These are phyloP conservation scores for Nicotiana obtusifolia DNA, from an alignment of 257 asterid species.

Conservation along the genomic window DNA sequence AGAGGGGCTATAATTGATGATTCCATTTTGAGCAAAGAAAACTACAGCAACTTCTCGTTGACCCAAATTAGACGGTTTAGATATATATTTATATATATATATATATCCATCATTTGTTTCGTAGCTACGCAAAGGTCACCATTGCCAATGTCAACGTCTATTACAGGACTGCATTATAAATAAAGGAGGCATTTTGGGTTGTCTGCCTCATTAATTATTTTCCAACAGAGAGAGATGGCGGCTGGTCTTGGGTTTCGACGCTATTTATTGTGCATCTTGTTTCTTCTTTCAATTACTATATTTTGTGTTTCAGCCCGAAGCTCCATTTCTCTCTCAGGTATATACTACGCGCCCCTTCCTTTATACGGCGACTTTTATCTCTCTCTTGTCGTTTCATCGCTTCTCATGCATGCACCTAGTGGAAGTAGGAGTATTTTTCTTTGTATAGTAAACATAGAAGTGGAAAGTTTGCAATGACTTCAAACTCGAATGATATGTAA, in stretches of 20 bases:
- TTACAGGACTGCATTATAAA: background rate
- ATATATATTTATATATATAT: too few species aligned
- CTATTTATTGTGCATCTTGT: background rate
- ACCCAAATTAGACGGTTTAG: conserved; percentile 7
- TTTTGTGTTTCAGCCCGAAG: background rate
- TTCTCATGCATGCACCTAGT: too few species aligned
- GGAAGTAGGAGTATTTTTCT: too few species aligned
- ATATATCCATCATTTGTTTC: background rate
- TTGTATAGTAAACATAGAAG: too few species aligned
- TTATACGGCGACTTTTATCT: background rate
- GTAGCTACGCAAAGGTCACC: background rate
- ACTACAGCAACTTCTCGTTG: background rate
- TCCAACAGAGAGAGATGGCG: background rate
- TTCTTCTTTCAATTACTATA: background rate
- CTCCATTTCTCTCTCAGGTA: background rate
- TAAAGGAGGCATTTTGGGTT: background rate
- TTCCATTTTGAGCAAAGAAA: background rate
- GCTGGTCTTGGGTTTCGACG: background rate
- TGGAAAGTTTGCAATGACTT: too few species aligned
- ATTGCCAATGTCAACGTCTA: conserved; percentile 1
- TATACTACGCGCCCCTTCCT: background rate
- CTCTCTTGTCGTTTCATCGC: background rate
- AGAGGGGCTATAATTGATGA: background rate
- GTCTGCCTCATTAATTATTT: background rate
- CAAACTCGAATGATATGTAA: too few species aligned